Base-by-base conservation (phyloP, 2,329 filamentous ascomycete genomes). In the Ambrosiella xylebori region DNA sequence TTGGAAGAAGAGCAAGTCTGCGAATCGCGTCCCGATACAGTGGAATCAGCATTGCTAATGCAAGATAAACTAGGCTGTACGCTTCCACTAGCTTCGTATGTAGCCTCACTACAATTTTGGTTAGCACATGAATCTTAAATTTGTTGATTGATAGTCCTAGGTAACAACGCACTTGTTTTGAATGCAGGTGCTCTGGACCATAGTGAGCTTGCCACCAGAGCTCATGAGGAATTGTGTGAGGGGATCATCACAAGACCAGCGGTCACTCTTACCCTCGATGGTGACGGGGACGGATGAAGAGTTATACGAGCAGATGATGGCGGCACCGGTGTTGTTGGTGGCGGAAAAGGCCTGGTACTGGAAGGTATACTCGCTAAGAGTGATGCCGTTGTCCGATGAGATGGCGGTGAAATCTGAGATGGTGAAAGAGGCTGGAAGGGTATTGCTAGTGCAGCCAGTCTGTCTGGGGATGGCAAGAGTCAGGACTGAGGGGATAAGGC, bases 151-250 rank as follows among this genome's bases (percentile, higher is more conserved):
- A 39, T 35, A 17, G 12, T 50, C 2, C 5, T 15, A n/a, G 44
- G 36, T 19, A 47, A 13, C 5, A 15, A 65, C 69, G 63, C 65
- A 73, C 71, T 69, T 70, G 4, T 68, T 62, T 1, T 62, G 27
- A 11, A 63, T 67, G 63, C 75, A 78, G 12, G 71, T 67, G 36
- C 67, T 67, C 67, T 78, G 73, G 49, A 76, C 66, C 64, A 76
- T 61, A n/a, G 69, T 71, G 49, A 77, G 61, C 44, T 66, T 65
- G 19, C 53, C 44, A 1, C 38, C 59, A 60, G 38, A 65, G 63
- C 50, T 67, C 68, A 68, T 77, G 62, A 76, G 71, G 61, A 78
- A 78, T 60, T 72, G 66, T 61, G 74, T 66, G 7, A 65, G 57
- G 0, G 55, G 8, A 63, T 74, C 64, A 49, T 74, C 70, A 63